Base-by-base conservation (phyloP, 495 filamentous ascomycete species). In the Podospora anserina region DNA sequence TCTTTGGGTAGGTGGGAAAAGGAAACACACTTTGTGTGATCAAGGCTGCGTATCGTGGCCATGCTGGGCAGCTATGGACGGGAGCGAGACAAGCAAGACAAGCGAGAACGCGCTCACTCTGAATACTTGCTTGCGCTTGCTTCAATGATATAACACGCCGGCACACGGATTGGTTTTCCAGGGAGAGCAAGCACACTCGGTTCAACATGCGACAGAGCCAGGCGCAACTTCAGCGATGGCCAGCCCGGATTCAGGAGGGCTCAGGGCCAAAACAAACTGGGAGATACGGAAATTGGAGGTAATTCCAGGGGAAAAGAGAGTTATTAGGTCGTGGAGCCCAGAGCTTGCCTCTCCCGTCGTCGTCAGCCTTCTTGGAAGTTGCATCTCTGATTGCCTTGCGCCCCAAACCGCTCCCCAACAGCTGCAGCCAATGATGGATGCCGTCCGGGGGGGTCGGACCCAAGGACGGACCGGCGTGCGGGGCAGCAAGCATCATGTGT, bases 31-130 rank as follows among this genome's bases (percentile, higher is more conserved):
- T 79, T 83, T 59, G 80, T 79, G 65, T 83, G 82, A 69, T 83
- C 82, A 28, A 83, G 74, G 69, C 81, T 82, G 65, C 82, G 79
- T 59, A 80, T 78, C 5, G 81, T 78, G 66, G 81, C 80, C 81
- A 82, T 82, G 71, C 65, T 75, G 77, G 71, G 70, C 74, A 73
- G 26, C 69, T 71, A 70, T 71, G 32, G 68, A 23, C 23, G 1
- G 1, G 23, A 1, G 23, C 23, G 23, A 23, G 23, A 23, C 1
- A 1, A 23, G 23, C 23, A 1, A 23, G 23, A 23, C 1, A 23
- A 71, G 65, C 67, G 64, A 34, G 32, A 58, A 58, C n/a, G 19
- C 55, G n/a, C 55, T 49, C 39, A 9, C 39, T 49, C 6, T 49
- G 39, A 49, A 49, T 49, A 13, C 39, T 49, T 49, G 39, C 39